Evolutionary conservation across 1,284 basidiomycete species (phyloP), one percentile per base, ranked within the genome.

Genomic region (Ceratobasidium sp.): DNA sequence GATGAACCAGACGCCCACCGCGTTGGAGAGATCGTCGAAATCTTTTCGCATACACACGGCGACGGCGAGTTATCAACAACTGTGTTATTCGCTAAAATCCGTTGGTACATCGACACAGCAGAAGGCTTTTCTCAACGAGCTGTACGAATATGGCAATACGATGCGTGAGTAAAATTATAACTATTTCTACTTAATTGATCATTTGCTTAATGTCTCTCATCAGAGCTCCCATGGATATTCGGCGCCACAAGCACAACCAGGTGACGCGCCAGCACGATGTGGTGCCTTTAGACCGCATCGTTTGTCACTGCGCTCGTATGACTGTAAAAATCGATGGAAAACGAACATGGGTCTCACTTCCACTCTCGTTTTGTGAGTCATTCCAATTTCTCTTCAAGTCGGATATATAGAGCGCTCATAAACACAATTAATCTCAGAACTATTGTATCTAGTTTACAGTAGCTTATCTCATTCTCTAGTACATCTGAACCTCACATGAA

Each of bases 1-100:
- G 53, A 54, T 53, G 39, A 35, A 13, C 17, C 49, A 39, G 67
- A 35, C 23, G 39, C 53, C 53, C n/a, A 64, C 13, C 67, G 53
- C 23, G 67, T 69, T 33, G 67, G 67, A 37, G 67, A 69, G 49
- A 42, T 69, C 17, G 31, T 54, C 23, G 67, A 69, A 39, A 53
- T 69, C 17, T 69, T 69, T 42, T 54, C 67, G 33, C 67, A 69
- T 26, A 37, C 49, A 69, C 53, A 56, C 35, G 33, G 33, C 23
- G 28, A 53, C 37, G 42, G 35, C 31, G 23, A 42, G 51, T 10
- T 20, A 39, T 35, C 26, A 69, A 64, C 15, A 23, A 23, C 20
- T 23, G 51, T 53, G 31, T 56, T 69, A 26, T 69, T 69, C 37
- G 35, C 51, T 26, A 69, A 56, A 69, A 69, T 69, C 33, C 49